Conservation (phyloP, 352 stramenopile genomes). For the Peronosclerospora sorghi region DNA sequence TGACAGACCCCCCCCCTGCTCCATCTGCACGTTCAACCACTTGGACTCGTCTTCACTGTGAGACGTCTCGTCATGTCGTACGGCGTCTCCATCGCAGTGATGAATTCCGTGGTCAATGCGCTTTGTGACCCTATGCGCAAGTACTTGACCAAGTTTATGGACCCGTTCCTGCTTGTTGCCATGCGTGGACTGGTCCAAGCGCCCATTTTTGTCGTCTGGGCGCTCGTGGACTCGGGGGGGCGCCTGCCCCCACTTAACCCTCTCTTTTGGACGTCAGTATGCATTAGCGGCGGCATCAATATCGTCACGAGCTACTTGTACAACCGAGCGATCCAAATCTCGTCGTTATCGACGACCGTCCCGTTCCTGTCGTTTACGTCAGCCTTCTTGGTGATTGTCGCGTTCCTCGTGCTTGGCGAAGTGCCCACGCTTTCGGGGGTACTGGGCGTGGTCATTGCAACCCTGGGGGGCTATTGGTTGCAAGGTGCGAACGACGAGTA, state of each 20-base stretch:
- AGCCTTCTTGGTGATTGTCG: conserved; percentile 62
- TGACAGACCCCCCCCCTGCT: neutral
- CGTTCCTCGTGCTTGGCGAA: conserved; percentile 65
- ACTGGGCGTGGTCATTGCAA: conserved; percentile 56
- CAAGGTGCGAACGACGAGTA: conserved; percentile 42
- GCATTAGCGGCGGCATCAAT: conserved; percentile 65
- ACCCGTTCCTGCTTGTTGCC: conserved; percentile 69
- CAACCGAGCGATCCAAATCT: conserved; percentile 78
- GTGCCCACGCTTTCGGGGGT: conserved; percentile 51
- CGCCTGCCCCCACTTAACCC: conserved; percentile 51
- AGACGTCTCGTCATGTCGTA: conserved; percentile 37
- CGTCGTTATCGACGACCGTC: conserved; percentile 61
- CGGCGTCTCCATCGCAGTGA: conserved; percentile 59
- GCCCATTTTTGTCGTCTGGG: conserved; percentile 61
- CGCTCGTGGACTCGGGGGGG: conserved; percentile 39
- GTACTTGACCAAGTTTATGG: conserved; percentile 76
- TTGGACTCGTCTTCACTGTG: neutral
- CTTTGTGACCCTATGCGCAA: conserved; percentile 76
- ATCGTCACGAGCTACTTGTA: conserved; percentile 78
- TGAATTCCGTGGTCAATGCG: conserved; percentile 74
- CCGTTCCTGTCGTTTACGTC: conserved; percentile 74
- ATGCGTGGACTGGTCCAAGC: conserved; percentile 57
- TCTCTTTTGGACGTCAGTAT: conserved; percentile 73
- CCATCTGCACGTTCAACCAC: neutral
- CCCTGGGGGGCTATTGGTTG: conserved; percentile 63